Base-by-base conservation (phyloP, 768 basidiomycete species). In the Gautieria morchelliformis region DNA sequence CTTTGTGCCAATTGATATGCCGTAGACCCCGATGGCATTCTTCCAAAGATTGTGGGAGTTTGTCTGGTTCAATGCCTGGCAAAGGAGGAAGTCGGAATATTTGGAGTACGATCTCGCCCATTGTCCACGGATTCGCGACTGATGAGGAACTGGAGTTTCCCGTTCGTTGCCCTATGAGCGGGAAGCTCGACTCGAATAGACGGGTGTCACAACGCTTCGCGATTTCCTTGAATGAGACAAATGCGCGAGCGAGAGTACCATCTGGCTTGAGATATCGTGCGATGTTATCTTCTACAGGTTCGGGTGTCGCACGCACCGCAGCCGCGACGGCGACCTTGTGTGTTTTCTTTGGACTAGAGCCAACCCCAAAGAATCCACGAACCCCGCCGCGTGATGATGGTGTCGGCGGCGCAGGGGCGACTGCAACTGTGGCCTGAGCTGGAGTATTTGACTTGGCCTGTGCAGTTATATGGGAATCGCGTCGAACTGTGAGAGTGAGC, bases 1-100 rank as follows among this genome's bases (percentile, higher is more conserved):
- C 80, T 72, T 94, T 93, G 66, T 95, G 93, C 93, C 93, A 96
- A 39, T 87, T 85, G 56, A 92, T 84, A 64, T 94, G 87, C 59
- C 90, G 75, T 61, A 98, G 73, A 1, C 95, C 94, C 14, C 89
- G 81, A 63, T 86, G 79, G 64, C 91, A 94, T 65, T 97, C 95
- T 55, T 97, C 94, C 63, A 57, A 74, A 65, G 90, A 93, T 69
- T 93, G 87, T 14, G 95, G 94, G 19, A 97, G 74, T 60, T 90
- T 80, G 45, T 85, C 82, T 19, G 81, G 77, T 37, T 82, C 71
- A 20, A 96, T 74, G 17, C 92, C 91, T n/a, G 90, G 87, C 47
- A 97, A 69, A 3, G 93, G 82, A 0, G 94, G 94, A 11, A 98
- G 72, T 65, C 93, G 78, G 73, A 98, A 94, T 56, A 97, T 72